Percentiles rank a stretch among this genome's conserved stretches.
These are phyloP conservation scores for Didymella exigua DNA, from an alignment of 2,329 filamentous ascomycete species.

Conservation along the genomic window DNA sequence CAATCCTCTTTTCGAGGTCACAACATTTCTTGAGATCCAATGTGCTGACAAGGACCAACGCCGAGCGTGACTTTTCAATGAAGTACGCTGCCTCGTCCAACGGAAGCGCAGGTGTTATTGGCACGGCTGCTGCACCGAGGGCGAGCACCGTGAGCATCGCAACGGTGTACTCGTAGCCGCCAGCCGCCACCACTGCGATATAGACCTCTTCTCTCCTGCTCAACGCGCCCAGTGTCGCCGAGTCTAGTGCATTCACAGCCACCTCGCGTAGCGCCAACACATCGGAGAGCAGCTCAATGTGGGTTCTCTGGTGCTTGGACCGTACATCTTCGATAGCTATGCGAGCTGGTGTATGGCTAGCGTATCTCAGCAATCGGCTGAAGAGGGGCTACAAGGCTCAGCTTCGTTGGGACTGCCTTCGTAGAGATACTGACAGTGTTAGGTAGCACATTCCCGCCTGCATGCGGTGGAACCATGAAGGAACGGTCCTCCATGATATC, in stretches of 20 bases:
- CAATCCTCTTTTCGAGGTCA: conserved; percentile 34
- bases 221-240: conserved; percentile 35
- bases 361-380: conserved; percentile 50
- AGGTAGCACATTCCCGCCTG: conserved; percentile 36
- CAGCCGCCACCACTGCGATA: conserved; percentile 53
- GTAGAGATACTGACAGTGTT: conserved; percentile 32
- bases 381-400: conserved; percentile 43
- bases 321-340: conserved; percentile 51
- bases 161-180: conserved; percentile 57
- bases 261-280: conserved; percentile 51
- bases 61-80: conserved; percentile 48
- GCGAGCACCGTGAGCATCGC: conserved; percentile 56
- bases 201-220: conserved; percentile 49
- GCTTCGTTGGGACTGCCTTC: not conserved
- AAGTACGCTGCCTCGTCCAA: conserved; percentile 55
- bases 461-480: conserved; percentile 36
- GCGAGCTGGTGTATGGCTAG: conserved; percentile 41
- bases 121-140: conserved; percentile 55
- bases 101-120: conserved; percentile 51
- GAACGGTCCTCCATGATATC: conserved; percentile 36
- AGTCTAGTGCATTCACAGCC: conserved; percentile 40
- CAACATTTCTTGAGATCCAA: conserved; percentile 40
- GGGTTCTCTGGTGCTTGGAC: conserved; percentile 45
- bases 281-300: conserved; percentile 53
- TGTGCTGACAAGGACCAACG: conserved; percentile 48